phyloP scores from a whole-genome alignment of 2,329 filamentous ascomycete species.

The Gaeumannomyces sp. region DNA sequence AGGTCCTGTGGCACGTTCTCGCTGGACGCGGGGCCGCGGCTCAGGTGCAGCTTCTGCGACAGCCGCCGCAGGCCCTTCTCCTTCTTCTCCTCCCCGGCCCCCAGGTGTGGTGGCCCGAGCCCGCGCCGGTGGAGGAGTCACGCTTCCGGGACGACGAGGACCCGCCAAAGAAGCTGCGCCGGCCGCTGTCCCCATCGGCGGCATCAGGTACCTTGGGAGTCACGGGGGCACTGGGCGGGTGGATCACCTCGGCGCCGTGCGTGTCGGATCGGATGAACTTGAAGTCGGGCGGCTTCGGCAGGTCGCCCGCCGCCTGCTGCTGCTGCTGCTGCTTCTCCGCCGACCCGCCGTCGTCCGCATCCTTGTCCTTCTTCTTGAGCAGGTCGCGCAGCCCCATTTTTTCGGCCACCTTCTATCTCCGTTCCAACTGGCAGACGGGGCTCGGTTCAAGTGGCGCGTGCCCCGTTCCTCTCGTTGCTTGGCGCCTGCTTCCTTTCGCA shows the following conservation, averaged over 20 bases:
- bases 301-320: neutral
- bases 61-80: slow-evolving; percentile 38
- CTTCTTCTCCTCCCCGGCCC: slow-evolving; percentile 28
- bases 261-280: slow-evolving; percentile 84
- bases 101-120: slow-evolving; percentile 26
- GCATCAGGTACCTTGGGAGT: slow-evolving; percentile 14
- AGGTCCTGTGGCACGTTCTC: slow-evolving; percentile 73
- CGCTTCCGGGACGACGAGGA: slow-evolving; percentile 37
- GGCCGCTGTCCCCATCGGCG: slow-evolving; percentile 19
- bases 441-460: no score
- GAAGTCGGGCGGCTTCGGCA: slow-evolving; percentile 54
- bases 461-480: no score
- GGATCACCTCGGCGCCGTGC: slow-evolving; percentile 68
- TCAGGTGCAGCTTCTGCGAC: slow-evolving; percentile 66
- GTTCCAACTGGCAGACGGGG: neutral
- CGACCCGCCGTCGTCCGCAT: slow-evolving; percentile 28
- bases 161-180: slow-evolving; percentile 25
- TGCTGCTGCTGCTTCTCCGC: slow-evolving; percentile 19
- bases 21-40: slow-evolving; percentile 52
- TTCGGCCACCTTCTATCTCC: neutral
- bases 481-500: no score
- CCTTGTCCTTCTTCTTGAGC: slow-evolving; percentile 47
- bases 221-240: slow-evolving; percentile 47
- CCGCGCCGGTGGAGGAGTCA: slow-evolving; percentile 40
- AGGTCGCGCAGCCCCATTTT: slow-evolving; percentile 47